A percentile compares a stretch with the other conserved stretches of the same genome.
These are phyloP conservation scores for Cymbidium sinense DNA, from an alignment of 106 monocot species.

Conservation along the genomic window DNA sequence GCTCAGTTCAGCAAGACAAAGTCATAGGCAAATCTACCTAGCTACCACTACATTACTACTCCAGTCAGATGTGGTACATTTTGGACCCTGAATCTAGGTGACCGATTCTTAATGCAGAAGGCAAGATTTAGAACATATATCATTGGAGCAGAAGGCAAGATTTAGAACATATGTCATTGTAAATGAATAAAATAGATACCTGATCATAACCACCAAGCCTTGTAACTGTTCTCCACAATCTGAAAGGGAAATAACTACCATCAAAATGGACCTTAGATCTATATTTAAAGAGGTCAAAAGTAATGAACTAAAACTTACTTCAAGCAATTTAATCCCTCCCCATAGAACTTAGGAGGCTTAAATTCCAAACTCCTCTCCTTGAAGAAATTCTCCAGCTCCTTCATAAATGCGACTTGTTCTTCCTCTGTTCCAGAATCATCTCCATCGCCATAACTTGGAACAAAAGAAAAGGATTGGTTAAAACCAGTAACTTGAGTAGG, in stretches of 20 bases:
- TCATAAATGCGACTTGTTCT: conserved; percentile 86
- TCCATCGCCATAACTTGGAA: conserved; percentile 49
- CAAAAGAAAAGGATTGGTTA: conserved; percentile 20
- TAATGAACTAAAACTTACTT: conserved; percentile 45
- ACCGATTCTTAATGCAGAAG: no score
- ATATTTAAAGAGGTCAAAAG: not conserved
- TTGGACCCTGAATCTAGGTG: no score
- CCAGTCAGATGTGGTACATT: no score
- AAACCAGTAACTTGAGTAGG: conserved; percentile 17
- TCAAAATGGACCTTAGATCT: not conserved
- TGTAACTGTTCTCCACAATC: conserved; percentile 87
- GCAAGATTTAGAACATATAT: no score
- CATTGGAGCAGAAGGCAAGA: no score
- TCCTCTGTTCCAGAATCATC: conserved; percentile 87
- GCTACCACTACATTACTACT: no score
- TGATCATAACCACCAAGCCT: conserved; percentile 87
- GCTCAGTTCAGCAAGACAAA: no score
- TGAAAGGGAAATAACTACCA: conserved; percentile 13
- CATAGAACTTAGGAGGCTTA: conserved; percentile 94
- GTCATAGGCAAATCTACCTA: no score
- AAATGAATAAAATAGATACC: conserved; percentile 24
- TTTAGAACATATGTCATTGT: no score
- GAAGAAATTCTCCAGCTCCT: conserved; percentile 73
- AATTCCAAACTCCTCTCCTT: conserved; percentile 75
- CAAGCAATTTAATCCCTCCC: conserved; percentile 88